phyloP scores from a whole-genome alignment of 768 basidiomycete genomes.

The Chalciporus chontae region DNA sequence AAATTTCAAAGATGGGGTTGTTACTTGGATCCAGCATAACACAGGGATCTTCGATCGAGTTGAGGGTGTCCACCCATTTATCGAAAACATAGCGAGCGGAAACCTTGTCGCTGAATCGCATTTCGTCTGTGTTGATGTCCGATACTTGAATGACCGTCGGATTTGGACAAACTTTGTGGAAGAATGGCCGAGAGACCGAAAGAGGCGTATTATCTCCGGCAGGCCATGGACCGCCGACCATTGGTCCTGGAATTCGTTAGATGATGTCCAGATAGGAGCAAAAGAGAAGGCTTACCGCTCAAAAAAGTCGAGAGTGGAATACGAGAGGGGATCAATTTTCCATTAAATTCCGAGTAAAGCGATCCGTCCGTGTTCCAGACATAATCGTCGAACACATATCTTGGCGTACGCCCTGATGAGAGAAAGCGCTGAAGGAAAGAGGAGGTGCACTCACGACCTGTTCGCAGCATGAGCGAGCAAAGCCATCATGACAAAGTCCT shows the following conservation, averaged over 20 bases:
- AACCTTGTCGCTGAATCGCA: conserved; percentile 24
- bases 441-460: conserved; percentile 30
- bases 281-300: conserved; percentile 26
- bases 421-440: background rate
- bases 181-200: conserved; percentile 37
- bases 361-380: conserved; percentile 36
- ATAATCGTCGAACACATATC: conserved; percentile 44
- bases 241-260: conserved; percentile 30
- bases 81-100: conserved; percentile 32
- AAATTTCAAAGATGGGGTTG: conserved; percentile 33
- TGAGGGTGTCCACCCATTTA: conserved; percentile 37
- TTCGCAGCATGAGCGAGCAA: conserved; percentile 33
- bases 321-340: conserved; percentile 36
- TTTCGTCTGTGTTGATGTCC: conserved; percentile 26
- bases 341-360: conserved; percentile 36
- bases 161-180: conserved; percentile 39
- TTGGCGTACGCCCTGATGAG: conserved; percentile 6
- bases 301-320: conserved; percentile 41
- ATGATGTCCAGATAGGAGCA: background rate
- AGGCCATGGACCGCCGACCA: conserved; percentile 39
- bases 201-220: conserved; percentile 30
- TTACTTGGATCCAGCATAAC: conserved; percentile 30
- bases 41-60: conserved; percentile 36
- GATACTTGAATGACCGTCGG: conserved; percentile 31
- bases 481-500: conserved; percentile 36